Percentiles rank a stretch among this genome's conserved stretches.
Conservation (phyloP, 352 stramenopile genomes). For the Peronospora belbahrii region DNA sequence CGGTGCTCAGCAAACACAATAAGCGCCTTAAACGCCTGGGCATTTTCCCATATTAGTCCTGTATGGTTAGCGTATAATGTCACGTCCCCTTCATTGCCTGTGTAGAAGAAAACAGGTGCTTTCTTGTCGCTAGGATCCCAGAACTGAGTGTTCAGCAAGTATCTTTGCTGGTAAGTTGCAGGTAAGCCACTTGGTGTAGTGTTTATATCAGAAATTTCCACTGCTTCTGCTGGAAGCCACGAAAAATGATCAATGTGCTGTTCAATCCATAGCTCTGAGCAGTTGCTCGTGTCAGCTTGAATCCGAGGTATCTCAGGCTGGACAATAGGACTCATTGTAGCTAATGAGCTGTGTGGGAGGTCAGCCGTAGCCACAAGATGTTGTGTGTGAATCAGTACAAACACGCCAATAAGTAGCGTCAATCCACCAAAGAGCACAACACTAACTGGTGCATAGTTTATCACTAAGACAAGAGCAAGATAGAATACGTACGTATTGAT, state of each 20-base stretch:
- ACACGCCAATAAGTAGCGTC: slow-evolving; percentile 44
- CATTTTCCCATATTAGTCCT: slow-evolving; percentile 93
- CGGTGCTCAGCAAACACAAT: slow-evolving; percentile 94
- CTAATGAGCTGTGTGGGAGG: slow-evolving; percentile 34
- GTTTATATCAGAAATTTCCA: slow-evolving; percentile 4
- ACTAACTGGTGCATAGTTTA: slow-evolving; percentile 32
- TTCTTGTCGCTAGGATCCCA: slow-evolving; percentile 59
- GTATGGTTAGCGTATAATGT: slow-evolving; percentile 92
- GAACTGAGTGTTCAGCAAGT: slow-evolving; percentile 84
- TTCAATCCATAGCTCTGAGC: slow-evolving; percentile 78
- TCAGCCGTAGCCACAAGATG: slow-evolving; percentile 38
- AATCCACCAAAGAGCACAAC: slow-evolving; percentile 43
- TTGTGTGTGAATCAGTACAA: slow-evolving; percentile 69
- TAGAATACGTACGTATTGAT: too few species aligned
- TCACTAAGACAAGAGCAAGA: slow-evolving; percentile 8
- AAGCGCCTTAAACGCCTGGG: slow-evolving; percentile 77
- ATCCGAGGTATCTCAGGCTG: slow-evolving; percentile 7
- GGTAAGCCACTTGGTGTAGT: slow-evolving; percentile 16
- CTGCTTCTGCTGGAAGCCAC: slow-evolving; percentile 33
- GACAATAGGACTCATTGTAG: slow-evolving; percentile 8
- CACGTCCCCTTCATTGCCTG: slow-evolving; percentile 92
- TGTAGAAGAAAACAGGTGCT: slow-evolving; percentile 90
- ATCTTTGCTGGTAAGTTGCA: slow-evolving; percentile 81
- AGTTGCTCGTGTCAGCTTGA: slow-evolving; percentile 54
- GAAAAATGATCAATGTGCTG: slow-evolving; percentile 89